These are phyloP conservation scores for Rosellinia necatrix DNA, from an alignment of 2,329 filamentous ascomycete species.

Conservation along the genomic window DNA sequence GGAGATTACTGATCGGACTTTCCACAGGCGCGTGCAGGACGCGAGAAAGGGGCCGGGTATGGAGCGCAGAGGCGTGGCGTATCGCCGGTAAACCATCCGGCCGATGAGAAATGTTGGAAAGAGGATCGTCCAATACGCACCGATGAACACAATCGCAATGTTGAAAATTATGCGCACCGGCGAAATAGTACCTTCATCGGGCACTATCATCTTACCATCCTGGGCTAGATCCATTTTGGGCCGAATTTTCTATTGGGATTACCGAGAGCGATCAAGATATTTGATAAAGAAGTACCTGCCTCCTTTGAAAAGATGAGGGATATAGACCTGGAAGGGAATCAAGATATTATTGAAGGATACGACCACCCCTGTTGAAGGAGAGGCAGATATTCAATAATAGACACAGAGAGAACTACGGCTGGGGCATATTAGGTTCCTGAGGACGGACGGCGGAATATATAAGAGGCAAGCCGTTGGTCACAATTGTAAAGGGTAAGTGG, in stretches of 20 bases:
- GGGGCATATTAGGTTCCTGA: slow-evolving; percentile 8
- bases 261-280: background rate
- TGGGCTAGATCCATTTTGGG: slow-evolving; percentile 21
- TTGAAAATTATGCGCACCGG: slow-evolving; percentile 38
- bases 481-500: slow-evolving; percentile 17
- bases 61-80: slow-evolving; percentile 40
- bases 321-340: slow-evolving; percentile 10
- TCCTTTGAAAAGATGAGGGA: slow-evolving; percentile 4
- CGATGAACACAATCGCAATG: slow-evolving; percentile 39
- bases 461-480: slow-evolving; percentile 24
- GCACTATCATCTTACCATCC: slow-evolving; percentile 26
- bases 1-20: slow-evolving; percentile 44
- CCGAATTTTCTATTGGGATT: background rate
- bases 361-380: slow-evolving; percentile 37
- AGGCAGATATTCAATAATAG: background rate
- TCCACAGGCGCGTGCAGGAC: slow-evolving; percentile 47
- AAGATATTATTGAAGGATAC: slow-evolving; percentile 17
- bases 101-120: slow-evolving; percentile 37
- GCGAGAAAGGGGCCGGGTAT: slow-evolving; percentile 40
- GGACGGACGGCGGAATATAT: slow-evolving; percentile 20
- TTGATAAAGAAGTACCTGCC: background rate
- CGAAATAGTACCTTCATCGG: slow-evolving; percentile 36
- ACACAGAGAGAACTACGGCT: slow-evolving; percentile 3
- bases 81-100: slow-evolving; percentile 41
- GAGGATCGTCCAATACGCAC: slow-evolving; percentile 40